These are phyloP conservation scores for Quercus robur DNA, from an alignment of 306 rosid species.

Conservation along the genomic window DNA sequence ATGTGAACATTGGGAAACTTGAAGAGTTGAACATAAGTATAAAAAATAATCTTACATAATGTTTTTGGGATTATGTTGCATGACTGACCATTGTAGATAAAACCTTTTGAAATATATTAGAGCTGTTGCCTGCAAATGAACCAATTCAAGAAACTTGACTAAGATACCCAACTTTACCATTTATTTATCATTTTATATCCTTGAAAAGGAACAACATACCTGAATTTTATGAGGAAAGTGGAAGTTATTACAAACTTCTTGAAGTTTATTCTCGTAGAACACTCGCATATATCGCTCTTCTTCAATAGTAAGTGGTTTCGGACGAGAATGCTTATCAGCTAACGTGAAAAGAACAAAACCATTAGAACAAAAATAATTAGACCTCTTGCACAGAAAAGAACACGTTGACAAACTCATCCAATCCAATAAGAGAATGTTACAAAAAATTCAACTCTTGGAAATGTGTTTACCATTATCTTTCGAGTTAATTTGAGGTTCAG, in stretches of 20 bases:
- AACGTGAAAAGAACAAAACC: slow-evolving; percentile 25
- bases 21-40: slow-evolving; percentile 1
- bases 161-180: neutral
- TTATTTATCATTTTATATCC: slow-evolving; percentile 6
- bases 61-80: slow-evolving; percentile 93
- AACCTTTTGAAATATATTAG: slow-evolving; percentile 93
- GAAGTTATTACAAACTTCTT: slow-evolving; percentile 80
- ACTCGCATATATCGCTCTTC: slow-evolving; percentile 58
- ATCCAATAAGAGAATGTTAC: neutral
- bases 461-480: slow-evolving; percentile 39
- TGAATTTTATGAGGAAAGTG: slow-evolving; percentile 93
- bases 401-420: neutral
- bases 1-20: neutral
- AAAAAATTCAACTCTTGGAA: neutral
- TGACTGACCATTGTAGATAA: slow-evolving; percentile 88
- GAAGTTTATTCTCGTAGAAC: slow-evolving; percentile 53
- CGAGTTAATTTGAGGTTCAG: slow-evolving; percentile 28
- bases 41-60: slow-evolving; percentile 64
- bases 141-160: slow-evolving; percentile 19
- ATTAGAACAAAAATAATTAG: neutral
- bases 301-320: slow-evolving; percentile 63
- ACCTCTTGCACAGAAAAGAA: neutral
- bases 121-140: slow-evolving; percentile 75
- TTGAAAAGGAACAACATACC: slow-evolving; percentile 37
- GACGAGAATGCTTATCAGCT: slow-evolving; percentile 78